A percentile compares a stretch with the other conserved stretches of the same genome.
Evolutionary conservation across 163 green algal genomes (phyloP).

Genomic region (Chlamydomonas reinhardtii): DNA sequence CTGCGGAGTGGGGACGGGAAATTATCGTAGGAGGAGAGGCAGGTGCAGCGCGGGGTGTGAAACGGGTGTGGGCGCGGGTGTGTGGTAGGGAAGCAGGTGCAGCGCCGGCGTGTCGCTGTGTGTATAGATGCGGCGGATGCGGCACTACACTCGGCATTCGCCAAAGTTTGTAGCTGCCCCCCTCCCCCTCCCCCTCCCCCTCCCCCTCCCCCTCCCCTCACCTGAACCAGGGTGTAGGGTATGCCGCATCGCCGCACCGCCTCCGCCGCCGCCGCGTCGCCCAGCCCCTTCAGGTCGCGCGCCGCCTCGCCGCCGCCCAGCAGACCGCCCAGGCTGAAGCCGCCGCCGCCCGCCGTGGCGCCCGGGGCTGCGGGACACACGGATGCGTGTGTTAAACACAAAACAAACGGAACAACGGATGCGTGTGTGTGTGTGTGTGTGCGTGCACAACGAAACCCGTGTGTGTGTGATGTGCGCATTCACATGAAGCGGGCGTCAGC

Average conservation of each 20-base stretch:
- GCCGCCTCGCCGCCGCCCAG: not conserved
- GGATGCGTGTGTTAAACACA: too few species aligned
- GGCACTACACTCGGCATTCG: too few species aligned
- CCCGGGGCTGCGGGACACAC: not conserved
- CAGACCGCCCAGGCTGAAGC: slow-evolving; percentile 16
- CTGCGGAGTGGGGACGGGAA: not conserved
- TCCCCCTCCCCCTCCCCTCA: too few species aligned
- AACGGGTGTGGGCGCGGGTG: too few species aligned
- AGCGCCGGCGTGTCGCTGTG: too few species aligned
- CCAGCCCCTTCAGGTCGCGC: slow-evolving; percentile 4
- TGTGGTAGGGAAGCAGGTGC: too few species aligned
- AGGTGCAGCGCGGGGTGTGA: too few species aligned
- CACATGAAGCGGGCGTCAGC: too few species aligned
- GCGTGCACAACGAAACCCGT: too few species aligned
- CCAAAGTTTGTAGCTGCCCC: too few species aligned
- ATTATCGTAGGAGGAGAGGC: not conserved
- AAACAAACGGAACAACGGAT: not conserved
- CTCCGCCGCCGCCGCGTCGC: not conserved
- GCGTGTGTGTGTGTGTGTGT: not conserved
- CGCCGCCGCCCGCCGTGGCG: not conserved
- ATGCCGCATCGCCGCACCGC: slow-evolving; percentile 4
- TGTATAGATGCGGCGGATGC: too few species aligned
- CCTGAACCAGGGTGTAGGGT: slow-evolving; percentile 42
- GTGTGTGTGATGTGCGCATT: not conserved
- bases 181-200: too few species aligned